phyloP scores from a whole-genome alignment of 139 green algal species.

The Volvox africanus region DNA sequence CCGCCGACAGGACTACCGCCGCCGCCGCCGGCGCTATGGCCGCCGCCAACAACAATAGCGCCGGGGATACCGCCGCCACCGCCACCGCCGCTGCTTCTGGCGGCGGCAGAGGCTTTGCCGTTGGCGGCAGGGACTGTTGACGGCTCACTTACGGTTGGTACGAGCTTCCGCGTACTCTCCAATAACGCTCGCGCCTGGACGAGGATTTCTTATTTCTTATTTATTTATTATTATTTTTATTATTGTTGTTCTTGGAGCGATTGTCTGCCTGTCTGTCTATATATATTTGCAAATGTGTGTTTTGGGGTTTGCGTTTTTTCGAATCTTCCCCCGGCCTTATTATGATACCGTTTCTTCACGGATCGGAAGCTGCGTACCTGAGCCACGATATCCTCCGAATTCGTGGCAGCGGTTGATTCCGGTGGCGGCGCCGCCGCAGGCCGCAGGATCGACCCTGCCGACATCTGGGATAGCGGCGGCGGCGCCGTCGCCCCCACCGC shows the following conservation, averaged over 20 bases:
- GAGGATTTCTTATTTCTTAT: no score
- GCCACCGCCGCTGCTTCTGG: neutral
- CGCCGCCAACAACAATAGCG: neutral
- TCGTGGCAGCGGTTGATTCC: neutral
- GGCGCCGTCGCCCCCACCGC: neutral
- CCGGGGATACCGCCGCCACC: neutral
- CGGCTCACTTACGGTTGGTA: neutral
- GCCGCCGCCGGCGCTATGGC: neutral
- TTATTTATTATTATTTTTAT: no score
- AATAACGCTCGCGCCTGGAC: constrained; percentile 5
- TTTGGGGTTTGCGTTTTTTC: neutral
- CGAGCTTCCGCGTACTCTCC: neutral
- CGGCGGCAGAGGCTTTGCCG: neutral
- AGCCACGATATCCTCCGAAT: neutral
- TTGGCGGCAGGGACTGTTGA: neutral
- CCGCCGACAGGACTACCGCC: neutral
- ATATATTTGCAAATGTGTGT: neutral
- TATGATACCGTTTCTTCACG: no score
- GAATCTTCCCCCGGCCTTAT: no score
- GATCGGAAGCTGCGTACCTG: neutral
- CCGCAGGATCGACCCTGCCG: neutral
- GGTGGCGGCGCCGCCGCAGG: neutral
- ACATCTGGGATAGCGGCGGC: no score
- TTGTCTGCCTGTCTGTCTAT: no score
- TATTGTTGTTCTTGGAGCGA: no score